phyloP scores from a whole-genome alignment of 345 rosid genomes.

The Ailanthus altissimus region DNA sequence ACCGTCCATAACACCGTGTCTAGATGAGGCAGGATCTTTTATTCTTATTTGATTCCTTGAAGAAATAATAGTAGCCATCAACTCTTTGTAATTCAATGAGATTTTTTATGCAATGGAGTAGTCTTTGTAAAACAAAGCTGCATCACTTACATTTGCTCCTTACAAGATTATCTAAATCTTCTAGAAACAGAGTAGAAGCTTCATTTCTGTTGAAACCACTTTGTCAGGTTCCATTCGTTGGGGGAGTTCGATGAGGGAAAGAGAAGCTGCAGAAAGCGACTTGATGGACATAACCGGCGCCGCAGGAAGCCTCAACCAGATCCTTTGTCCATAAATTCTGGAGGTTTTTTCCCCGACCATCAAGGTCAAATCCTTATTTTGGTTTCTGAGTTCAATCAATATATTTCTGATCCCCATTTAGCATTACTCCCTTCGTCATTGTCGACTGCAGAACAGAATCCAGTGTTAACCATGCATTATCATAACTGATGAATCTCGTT shows the following conservation, averaged over 20 bases:
- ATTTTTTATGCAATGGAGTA: neutral
- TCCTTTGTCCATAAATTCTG: constrained; percentile 39
- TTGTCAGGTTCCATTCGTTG: constrained; percentile 65
- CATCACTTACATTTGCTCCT: neutral
- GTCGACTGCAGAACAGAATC: neutral
- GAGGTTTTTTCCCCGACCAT: constrained; percentile 41
- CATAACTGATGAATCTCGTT: neutral
- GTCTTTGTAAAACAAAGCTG: neutral
- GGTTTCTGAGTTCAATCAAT: neutral
- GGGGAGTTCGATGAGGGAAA: constrained; percentile 77
- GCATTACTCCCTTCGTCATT: neutral
- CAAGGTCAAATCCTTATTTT: constrained; percentile 42
- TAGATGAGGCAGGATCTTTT: neutral
- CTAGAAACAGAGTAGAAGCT: neutral
- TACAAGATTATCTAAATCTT: too few relatives aligned
- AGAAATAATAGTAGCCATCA: neutral
- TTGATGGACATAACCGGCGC: constrained; percentile 76
- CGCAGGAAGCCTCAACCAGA: constrained; percentile 72
- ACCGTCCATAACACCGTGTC: neutral
- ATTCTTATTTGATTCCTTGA: neutral
- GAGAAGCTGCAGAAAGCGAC: constrained; percentile 81
- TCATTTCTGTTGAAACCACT: constrained; percentile 3
- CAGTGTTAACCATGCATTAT: neutral
- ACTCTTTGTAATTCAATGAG: neutral
- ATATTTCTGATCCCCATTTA: neutral